These are phyloP conservation scores for Dovyalis caffra DNA, from an alignment of 345 rosid species.

Conservation along the genomic window DNA sequence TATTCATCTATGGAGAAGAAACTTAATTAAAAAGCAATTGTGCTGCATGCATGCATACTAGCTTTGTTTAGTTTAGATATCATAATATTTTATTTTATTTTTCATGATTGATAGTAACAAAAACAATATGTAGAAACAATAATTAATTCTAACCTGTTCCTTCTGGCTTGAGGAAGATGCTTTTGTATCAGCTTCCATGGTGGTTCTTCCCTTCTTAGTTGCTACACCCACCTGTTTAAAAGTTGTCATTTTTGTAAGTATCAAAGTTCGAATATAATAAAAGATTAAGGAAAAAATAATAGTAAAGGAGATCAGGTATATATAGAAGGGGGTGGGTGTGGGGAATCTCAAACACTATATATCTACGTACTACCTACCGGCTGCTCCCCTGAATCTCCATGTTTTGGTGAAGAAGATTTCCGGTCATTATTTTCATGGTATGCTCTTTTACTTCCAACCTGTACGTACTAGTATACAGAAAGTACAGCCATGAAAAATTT, in stretches of 20 bases:
- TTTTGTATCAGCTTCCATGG: constrained; percentile 19
- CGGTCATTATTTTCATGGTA: constrained; percentile 18
- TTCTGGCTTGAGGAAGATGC: constrained; percentile 26
- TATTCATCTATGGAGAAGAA: too few species aligned
- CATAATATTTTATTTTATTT: neutral
- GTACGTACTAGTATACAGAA: neutral
- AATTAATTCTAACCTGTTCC: constrained; percentile 13
- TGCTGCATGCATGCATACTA: too few species aligned
- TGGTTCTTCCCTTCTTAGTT: constrained; percentile 1
- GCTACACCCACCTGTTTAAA: constrained; percentile 16
- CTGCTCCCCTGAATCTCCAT: constrained; percentile 16
- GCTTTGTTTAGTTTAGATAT: neutral
- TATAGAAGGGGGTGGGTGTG: too few species aligned
- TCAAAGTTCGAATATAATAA: neutral
- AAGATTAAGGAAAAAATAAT: neutral
- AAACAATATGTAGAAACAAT: neutral
- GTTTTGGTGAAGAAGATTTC: constrained; percentile 32
- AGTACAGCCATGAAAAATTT: neutral
- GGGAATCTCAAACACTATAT: too few species aligned
- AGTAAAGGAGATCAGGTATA: neutral
- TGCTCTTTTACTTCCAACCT: constrained; percentile 33
- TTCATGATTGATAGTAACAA: neutral
- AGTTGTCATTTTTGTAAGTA: neutral
- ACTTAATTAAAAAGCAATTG: too few species aligned
- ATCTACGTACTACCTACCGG: neutral